Evolutionary conservation across 2,329 filamentous ascomycete species (phyloP).

Genomic region (Penicillium sp.): DNA sequence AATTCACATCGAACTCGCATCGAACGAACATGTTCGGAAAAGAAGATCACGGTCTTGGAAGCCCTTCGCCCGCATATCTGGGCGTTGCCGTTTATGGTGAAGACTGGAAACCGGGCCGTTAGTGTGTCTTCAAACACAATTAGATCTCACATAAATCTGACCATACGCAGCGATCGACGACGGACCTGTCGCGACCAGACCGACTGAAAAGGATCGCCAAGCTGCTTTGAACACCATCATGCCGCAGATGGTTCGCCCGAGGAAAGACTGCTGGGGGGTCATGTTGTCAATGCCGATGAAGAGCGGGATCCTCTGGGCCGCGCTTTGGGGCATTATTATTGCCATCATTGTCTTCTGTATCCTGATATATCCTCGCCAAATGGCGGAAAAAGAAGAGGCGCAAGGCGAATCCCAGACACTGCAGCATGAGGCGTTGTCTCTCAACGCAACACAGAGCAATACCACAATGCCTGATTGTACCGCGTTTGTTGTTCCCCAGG

Average conservation of each 20-base stretch:
- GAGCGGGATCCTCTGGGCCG: background rate
- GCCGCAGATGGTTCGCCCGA: background rate
- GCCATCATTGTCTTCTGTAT: no score
- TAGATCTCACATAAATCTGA: background rate
- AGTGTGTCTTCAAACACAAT: background rate
- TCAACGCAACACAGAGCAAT: background rate
- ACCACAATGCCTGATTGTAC: background rate
- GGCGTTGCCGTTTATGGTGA: background rate
- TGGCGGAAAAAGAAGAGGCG: no score
- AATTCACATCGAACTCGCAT: background rate
- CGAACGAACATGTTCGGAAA: background rate
- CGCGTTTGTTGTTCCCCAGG: no score
- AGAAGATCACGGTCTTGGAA: background rate
- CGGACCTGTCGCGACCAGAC: background rate
- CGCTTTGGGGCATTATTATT: background rate
- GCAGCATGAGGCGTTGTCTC: no score
- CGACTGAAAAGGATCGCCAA: background rate
- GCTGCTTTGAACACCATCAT: background rate
- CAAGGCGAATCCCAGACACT: no score
- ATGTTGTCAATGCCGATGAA: background rate
- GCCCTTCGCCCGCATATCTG: background rate
- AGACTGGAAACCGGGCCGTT: background rate
- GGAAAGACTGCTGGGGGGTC: background rate
- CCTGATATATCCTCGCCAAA: no score
- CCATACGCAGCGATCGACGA: background rate